Conservation (phyloP, 1,284 basidiomycete species). For the Abortiporus biennis region DNA sequence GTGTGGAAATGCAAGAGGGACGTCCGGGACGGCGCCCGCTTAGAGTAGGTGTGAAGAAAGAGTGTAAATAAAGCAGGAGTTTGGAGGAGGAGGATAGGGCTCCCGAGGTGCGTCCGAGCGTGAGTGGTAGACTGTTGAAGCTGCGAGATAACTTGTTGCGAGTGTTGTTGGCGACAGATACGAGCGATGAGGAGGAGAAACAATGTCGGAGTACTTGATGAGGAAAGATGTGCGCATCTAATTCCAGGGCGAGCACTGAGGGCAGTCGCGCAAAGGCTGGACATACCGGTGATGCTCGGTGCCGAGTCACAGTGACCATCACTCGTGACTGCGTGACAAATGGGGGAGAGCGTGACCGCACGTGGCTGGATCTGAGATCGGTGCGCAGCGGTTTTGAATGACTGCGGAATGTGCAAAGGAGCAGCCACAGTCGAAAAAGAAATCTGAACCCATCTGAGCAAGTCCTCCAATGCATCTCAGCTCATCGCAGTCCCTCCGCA, state of each 20-base stretch:
- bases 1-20: no score
- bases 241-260: no score
- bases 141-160: background rate
- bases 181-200: background rate
- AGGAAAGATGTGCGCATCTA: no score
- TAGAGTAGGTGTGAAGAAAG: no score
- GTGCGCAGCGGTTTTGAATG: slow-evolving; percentile 1
- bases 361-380: slow-evolving; percentile 5
- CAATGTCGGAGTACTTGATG: no score
- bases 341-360: background rate
- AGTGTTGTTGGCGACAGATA: background rate
- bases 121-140: background rate
- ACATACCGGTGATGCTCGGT: background rate
- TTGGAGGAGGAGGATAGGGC: no score
- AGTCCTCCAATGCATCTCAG: slow-evolving; percentile 14
- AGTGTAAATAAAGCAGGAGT: no score
- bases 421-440: background rate
- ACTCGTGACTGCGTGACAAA: background rate
- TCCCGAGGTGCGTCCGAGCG: no score
- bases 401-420: background rate
- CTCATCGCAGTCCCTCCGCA: slow-evolving; percentile 24
- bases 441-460: background rate
- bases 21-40: no score
- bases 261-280: background rate
- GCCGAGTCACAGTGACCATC: background rate